Conservation (phyloP, 2,329 filamentous ascomycete species). For the Beauveria caledonica region DNA sequence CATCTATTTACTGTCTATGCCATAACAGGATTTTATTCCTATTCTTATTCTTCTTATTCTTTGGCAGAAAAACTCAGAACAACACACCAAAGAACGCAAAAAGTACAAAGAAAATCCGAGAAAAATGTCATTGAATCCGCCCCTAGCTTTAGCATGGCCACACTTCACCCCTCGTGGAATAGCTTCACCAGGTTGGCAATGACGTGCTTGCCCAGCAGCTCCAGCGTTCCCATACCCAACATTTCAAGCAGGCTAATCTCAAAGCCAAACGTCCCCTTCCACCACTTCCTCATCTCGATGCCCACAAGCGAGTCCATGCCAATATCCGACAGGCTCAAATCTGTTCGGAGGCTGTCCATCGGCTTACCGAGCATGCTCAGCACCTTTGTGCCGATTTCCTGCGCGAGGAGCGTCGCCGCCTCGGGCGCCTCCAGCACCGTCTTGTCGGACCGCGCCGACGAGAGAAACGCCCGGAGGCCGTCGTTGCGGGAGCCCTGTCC, state of each 20-base stretch:
- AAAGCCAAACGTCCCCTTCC: slow-evolving; percentile 13
- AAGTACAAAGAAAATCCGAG: too few relatives aligned
- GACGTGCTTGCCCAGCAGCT: background rate
- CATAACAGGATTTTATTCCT: too few relatives aligned
- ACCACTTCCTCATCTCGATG: slow-evolving; percentile 17
- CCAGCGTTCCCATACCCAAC: background rate
- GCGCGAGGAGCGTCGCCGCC: background rate
- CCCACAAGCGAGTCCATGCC: slow-evolving; percentile 16
- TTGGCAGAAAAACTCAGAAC: too few relatives aligned
- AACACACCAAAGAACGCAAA: too few relatives aligned
- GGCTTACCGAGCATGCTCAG: slow-evolving; percentile 12
- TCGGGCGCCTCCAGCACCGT: background rate
- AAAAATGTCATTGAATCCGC: too few relatives aligned
- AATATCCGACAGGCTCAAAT: slow-evolving; percentile 11
- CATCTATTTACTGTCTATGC: too few relatives aligned
- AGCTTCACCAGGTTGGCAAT: background rate
- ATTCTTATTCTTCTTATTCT: too few relatives aligned
- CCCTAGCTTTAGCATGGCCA: too few relatives aligned
- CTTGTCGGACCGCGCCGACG: background rate
- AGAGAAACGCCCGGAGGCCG: background rate
- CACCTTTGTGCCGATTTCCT: slow-evolving; percentile 11
- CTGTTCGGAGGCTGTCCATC: slow-evolving; percentile 9
- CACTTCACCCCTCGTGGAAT: background rate
- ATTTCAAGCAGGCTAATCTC: slow-evolving; percentile 11
- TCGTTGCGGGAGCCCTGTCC: background rate